Base-by-base conservation (phyloP, 441 rosid genomes). In the Melastoma candidum region DNA sequence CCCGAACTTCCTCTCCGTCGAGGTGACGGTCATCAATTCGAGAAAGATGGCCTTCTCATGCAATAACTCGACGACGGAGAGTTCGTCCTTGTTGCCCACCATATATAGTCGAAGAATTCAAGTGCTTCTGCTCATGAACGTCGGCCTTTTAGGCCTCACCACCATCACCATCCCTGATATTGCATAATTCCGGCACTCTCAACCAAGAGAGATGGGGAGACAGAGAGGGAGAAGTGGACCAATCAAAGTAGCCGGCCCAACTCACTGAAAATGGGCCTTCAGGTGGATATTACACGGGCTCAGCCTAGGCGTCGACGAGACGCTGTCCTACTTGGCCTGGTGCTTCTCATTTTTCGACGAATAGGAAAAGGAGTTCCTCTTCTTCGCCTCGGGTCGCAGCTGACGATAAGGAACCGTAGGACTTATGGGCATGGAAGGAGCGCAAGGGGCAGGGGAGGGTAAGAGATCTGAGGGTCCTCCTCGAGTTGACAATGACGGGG, bases 401-500 rank as follows among this genome's bases (percentile, higher is more conserved):
- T 69, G 76, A 48, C 67, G 78, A 65, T 79, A 74, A 39, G 94
- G 82, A 8, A 50, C 56, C 22, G 93, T 0, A 17, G 22, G 85
- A 36, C 68, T 70, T 66, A 81, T 73, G 24, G 87, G 82, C 3
- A 69, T 66, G 4, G 46, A 53, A 10, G 56, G 75, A 54, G 9
- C 81, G 77, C 36, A 82, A 64, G 26, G 80, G 65, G 53, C 81
- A 73, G 36, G 36, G 81, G 84, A 52, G 74, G 68, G 12, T 75
- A 56, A 44, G 94, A 71, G 49, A 75, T 27, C 58, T 51, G 64
- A 46, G 43, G 52, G 58, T 26, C 29, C 49, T 46, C 67, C 98
- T 79, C n/a, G 74, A 68, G 55, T 87, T 94, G 62, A 89, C 70
- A 70, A 92, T 92, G 64, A 85, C 84, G 24, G 97, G 98, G 45